Base-by-base conservation (phyloP, 495 filamentous ascomycete genomes). In the Aspergillus nidulans region DNA sequence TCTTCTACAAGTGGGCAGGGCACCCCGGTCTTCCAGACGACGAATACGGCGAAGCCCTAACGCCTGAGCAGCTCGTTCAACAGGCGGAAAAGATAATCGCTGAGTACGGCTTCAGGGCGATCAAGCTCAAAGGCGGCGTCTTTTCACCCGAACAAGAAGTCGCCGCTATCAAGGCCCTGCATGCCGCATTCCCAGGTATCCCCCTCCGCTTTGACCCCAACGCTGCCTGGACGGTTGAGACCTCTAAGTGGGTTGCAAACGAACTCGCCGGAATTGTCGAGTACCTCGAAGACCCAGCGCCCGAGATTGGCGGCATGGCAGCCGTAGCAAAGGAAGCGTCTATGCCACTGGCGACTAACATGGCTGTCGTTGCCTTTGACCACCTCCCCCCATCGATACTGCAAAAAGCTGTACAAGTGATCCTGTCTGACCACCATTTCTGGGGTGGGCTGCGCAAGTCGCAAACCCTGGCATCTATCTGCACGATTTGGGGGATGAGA, bases 81-180 rank as follows among this genome's bases (percentile, higher is more conserved):
- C 44, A 47, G 19, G 44, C 44, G 1, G 2, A 19, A 4, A 47
- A 32, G 7, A 47, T 47, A 2, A 47, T 47, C 2, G 26, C 3
- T 16, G 44, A 47, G 15, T 47, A 47, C 44, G 44, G 44, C 1
- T 47, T 47, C 26, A 47, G 34, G 9, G 44, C 44, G 3, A 30
- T 47, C 25, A 47, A 47, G 25, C 44, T 47, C 15, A 47, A 47
- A 10, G 44, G 44, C n/a, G 44, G 44, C 44, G 44, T 47, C 44
- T 47, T 47, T 26, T 26, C 44, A 8, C 44, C 44, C 4, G 44
- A 25, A 2, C 24, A 47, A 16, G 44, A 47, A 34, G 44, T 47
- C 26, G 44, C 25, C 25, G 44, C 44, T 0, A 47, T 47, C 25
- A 47, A 47, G 20, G 44, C 44, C 4, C 44, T 47, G 15, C 24